phyloP scores from a whole-genome alignment of 2,329 filamentous ascomycete species.

The Mollisiaceae sp. region DNA sequence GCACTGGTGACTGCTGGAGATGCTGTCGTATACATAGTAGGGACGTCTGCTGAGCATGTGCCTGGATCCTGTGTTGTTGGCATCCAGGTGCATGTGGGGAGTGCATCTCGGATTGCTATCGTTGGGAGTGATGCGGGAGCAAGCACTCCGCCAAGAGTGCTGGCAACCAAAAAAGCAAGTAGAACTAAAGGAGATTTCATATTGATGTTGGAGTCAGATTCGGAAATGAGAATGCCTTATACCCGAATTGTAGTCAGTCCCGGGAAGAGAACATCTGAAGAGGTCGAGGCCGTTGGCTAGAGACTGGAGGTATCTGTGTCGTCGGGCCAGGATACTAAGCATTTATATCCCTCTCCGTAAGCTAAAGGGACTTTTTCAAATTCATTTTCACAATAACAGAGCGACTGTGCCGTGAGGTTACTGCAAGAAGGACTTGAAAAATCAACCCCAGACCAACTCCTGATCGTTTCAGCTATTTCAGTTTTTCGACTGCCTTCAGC shows the following conservation, averaged over 20 bases:
- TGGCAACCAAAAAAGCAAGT: background rate
- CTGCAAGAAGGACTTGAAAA: background rate
- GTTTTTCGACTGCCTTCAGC: background rate
- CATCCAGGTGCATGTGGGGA: background rate
- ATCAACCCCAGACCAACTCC: slow-evolving; percentile 6
- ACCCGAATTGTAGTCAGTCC: slow-evolving; percentile 6
- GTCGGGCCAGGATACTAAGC: background rate
- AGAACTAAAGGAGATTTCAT: slow-evolving; percentile 5
- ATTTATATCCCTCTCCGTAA: slow-evolving; percentile 12
- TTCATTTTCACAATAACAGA: slow-evolving; percentile 8
- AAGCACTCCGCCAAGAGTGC: slow-evolving; percentile 7
- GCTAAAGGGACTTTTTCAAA: slow-evolving; percentile 4
- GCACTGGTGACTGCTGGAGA: background rate
- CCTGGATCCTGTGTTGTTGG: slow-evolving; percentile 1
- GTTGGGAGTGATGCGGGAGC: slow-evolving; percentile 10
- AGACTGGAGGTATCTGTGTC: background rate
- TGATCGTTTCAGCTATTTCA: slow-evolving; percentile 13
- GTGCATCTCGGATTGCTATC: slow-evolving; percentile 7
- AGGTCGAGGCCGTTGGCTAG: background rate
- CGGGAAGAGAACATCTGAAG: background rate
- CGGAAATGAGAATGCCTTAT: slow-evolving; percentile 8
- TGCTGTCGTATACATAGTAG: background rate
- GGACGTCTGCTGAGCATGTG: background rate
- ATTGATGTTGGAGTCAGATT: slow-evolving; percentile 7
- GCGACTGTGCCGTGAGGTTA: slow-evolving; percentile 4